Evolutionary conservation across 225 moss, liverwort and hornwort species (phyloP), one percentile per base, ranked within the genome.

Genomic region (Marchantia polymorpha): DNA sequence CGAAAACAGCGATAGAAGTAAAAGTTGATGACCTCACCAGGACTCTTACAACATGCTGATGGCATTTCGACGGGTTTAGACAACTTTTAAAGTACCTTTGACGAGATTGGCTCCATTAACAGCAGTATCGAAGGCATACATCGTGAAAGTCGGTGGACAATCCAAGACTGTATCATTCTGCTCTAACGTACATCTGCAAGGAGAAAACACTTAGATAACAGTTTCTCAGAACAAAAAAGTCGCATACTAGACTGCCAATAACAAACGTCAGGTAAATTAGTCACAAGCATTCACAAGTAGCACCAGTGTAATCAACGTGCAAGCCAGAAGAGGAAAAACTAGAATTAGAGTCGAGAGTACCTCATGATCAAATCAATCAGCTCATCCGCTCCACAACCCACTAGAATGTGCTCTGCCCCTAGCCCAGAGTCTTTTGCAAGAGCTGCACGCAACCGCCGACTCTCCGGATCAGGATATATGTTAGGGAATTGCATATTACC

Each of bases 321-420:
- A 56, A 8, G 56, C 56, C 56, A 12, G 56, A 56, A 56, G 56
- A 56, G 39, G 5, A 39, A 39, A 23, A 22, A 67, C 12, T 29
- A 14, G 8, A 17, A 19, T 17, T 46, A 26, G 10, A 53, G 22
- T 22, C 16, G 31, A 31, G 11, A 12, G 29, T 87, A 97, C 97
- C 97, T 91, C 97, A 99, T 99, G 58, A 99, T 92, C 48, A 99
- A 91, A 86, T 99, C 97, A 77, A 99, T 99, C 54, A 99, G 93
- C 82, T 99, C 97, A 86, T 99, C 97, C 30, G 97, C 97, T 72
- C 95, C 97, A 65, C 97, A 99, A 55, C 97, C 97, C 31, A 95
- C 93, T 66, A 99, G 52, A 90, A 99, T 99, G 77, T 99, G 91
- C 82, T 99, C 97, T 59, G 94, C 90, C 55, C 86, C 95, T 39